These are phyloP conservation scores for Marsdenia floribunda DNA, from an alignment of 257 asterid genomes.

Conservation along the genomic window DNA sequence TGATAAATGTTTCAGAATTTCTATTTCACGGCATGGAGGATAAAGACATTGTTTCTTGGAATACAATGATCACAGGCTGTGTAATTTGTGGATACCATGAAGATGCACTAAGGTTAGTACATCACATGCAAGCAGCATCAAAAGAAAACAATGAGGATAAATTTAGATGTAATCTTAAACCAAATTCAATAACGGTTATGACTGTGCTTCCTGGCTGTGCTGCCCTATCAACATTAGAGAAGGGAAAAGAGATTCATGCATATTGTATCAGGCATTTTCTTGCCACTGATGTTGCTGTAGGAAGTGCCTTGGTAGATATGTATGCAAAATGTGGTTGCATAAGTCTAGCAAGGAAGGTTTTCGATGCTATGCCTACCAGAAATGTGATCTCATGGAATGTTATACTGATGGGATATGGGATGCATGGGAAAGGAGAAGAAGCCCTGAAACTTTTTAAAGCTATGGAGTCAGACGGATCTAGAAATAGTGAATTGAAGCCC, in stretches of 20 bases:
- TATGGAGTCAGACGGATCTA: conserved; percentile 37
- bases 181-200: conserved; percentile 82
- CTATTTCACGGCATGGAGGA: conserved; percentile 61
- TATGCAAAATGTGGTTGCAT: conserved; percentile 88
- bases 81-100: conserved; percentile 74
- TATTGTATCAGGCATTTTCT: conserved; percentile 53
- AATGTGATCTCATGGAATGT: conserved; percentile 88
- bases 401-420: conserved; percentile 77
- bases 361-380: conserved; percentile 50
- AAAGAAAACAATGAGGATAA: conserved; percentile 15
- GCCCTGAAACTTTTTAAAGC: conserved; percentile 47
- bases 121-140: conserved; percentile 42
- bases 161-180: conserved; percentile 28
- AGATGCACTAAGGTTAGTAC: conserved; percentile 52
- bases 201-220: conserved; percentile 83
- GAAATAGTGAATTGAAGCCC: conserved; percentile 46
- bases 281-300: conserved; percentile 60
- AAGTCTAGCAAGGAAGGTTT: conserved; percentile 52
- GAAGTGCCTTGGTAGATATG: conserved; percentile 89
- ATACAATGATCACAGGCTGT: conserved; percentile 75
- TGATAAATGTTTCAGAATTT: conserved; percentile 39
- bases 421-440: conserved; percentile 80
- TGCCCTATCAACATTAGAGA: conserved; percentile 56
- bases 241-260: conserved; percentile 78
- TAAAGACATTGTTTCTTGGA: conserved; percentile 77